Conservation (phyloP, 2,329 filamentous ascomycete species). For the Cyphellophora europaea region DNA sequence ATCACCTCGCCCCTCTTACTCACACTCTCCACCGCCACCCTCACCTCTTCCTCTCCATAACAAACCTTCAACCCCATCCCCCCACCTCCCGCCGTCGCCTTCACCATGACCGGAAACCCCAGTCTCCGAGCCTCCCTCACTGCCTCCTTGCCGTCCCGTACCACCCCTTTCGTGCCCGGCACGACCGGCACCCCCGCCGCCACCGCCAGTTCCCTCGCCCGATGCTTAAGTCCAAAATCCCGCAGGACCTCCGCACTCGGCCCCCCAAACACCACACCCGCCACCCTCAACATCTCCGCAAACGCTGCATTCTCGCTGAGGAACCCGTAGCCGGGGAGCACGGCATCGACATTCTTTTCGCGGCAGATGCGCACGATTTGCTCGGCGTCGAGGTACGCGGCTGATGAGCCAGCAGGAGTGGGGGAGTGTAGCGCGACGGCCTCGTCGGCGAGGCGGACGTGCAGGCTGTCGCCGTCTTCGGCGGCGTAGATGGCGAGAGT, state of each 20-base stretch:
- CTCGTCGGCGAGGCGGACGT: constrained; percentile 39
- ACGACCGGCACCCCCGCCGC: constrained; percentile 44
- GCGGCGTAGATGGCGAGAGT: constrained; percentile 49
- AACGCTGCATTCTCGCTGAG: constrained; percentile 47
- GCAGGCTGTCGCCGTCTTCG: constrained; percentile 45
- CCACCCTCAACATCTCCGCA: constrained; percentile 41
- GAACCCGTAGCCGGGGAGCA: constrained; percentile 57
- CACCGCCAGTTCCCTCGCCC: constrained; percentile 42
- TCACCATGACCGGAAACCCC: constrained; percentile 51
- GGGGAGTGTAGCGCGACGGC: constrained; percentile 41
- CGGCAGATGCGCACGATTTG: constrained; percentile 38
- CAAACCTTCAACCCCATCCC: constrained; percentile 52
- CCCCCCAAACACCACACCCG: constrained; percentile 40
- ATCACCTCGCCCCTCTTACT: too few species aligned
- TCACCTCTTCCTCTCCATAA: constrained; percentile 32
- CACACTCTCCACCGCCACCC: constrained; percentile 46
- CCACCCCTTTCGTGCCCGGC: constrained; percentile 37
- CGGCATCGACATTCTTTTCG: constrained; percentile 42
- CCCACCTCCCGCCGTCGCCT: constrained; percentile 56
- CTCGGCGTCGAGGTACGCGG: constrained; percentile 45
- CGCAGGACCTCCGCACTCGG: constrained; percentile 49
- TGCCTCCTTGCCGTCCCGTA: constrained; percentile 33
- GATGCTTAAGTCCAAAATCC: constrained; percentile 47
- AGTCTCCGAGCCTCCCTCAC: constrained; percentile 48
- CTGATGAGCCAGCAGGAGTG: constrained; percentile 39